Evolutionary conservation across 192 early-diverging fungal genomes (phyloP).

Genomic region (Allomyces macrogynus): DNA sequence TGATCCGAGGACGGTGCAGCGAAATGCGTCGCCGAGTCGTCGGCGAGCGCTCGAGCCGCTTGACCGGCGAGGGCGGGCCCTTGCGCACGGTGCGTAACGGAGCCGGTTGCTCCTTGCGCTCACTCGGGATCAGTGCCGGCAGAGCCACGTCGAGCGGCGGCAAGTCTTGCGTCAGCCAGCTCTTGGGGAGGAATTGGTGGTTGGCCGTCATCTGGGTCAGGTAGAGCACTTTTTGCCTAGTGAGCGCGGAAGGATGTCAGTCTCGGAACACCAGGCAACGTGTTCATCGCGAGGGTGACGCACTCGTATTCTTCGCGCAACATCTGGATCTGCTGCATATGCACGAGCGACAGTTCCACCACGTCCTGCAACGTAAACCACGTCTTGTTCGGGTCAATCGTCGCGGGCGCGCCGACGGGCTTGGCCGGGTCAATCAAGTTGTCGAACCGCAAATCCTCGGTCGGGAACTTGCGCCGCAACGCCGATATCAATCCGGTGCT

Average conservation of each 20-base stretch:
- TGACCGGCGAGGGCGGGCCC: neutral
- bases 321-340: constrained; percentile 35
- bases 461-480: neutral
- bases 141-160: neutral
- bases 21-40: too few species aligned
- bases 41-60: too few species aligned
- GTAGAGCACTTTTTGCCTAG: neutral
- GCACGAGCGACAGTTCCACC: constrained; percentile 36
- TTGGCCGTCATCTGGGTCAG: neutral
- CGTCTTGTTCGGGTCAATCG: constrained; percentile 4
- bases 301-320: constrained; percentile 31
- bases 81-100: neutral
- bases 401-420: neutral
- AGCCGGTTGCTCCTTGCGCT: neutral
- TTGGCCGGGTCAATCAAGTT: neutral
- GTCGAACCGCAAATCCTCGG: neutral
- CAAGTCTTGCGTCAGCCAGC: neutral
- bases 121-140: neutral
- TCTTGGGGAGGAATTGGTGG: neutral
- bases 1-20: neutral
- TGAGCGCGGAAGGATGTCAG: neutral
- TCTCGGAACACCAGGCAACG: neutral
- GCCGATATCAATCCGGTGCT: neutral
- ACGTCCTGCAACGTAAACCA: constrained; percentile 31
- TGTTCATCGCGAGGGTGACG: neutral